Base-by-base conservation (phyloP, 2,329 filamentous ascomycete species). In the Penicillium sp. region DNA sequence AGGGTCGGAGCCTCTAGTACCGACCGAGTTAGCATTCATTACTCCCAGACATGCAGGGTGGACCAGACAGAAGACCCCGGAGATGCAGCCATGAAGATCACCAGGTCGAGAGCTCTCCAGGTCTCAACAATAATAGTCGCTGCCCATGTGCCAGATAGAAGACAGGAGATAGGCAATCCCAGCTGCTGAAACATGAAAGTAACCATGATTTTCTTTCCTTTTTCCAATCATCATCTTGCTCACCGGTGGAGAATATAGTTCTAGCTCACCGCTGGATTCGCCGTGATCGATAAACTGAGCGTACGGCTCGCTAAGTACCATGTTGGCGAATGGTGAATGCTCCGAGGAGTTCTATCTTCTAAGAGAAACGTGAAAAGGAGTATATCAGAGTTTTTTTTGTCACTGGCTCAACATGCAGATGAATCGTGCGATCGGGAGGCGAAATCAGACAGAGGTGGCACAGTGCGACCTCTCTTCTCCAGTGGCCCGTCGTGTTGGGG, bases 11-110 rank as follows among this genome's bases (percentile, higher is more conserved):
- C 45, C 35, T 62, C 55, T 62, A 62, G 60, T 41, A 51, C 58
- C 4, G 56, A 63, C 60, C 44, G 44, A 44, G 58, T 56, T 63
- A 65, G 60, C 50, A 62, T 46, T 59, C 50, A 46, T 52, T 46
- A 54, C 56, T 66, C 60, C 61, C 63, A 63, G 53, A 64, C 62
- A 62, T 63, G 51, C 62, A 60, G 47, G 48, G 58, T 64, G 62
- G 64, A 61, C 67, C 65, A 67, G 56, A 64, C 65, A 67, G 52
- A 65, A 63, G 60, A 64, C 65, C 64, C 64, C 67, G 61, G 59
- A 65, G 56, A 62, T 67, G 67, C 67, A 66, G 66, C 59, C 60
- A 61, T 63, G 66, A 65, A 65, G 67, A 69, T 69, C 66, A 64
- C 64, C 66, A 65, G 67, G 47, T 23, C 44, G 13, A 17, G 45